A percentile compares a stretch with the other conserved stretches of the same genome.
Evolutionary conservation across 2,329 filamentous ascomycete species (phyloP).

Genomic region (Acrodontium crateriforme): DNA sequence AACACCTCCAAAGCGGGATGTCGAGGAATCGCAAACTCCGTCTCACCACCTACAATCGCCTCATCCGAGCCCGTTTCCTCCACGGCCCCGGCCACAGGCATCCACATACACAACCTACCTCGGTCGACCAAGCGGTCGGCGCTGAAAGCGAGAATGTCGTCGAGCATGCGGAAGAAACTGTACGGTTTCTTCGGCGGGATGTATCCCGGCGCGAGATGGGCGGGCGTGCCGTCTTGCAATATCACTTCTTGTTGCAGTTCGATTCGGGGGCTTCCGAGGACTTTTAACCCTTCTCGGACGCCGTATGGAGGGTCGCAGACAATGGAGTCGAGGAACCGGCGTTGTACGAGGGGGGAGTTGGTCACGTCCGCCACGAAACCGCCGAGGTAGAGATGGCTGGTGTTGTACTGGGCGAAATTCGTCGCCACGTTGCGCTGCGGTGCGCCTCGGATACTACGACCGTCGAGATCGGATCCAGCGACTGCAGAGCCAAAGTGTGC

Average conservation of each 20-base stretch:
- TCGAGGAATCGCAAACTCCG: slow-evolving; percentile 60
- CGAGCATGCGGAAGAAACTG: slow-evolving; percentile 77
- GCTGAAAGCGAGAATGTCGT: slow-evolving; percentile 78
- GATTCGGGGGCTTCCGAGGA: slow-evolving; percentile 62
- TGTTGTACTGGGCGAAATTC: slow-evolving; percentile 76
- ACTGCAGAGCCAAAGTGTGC: slow-evolving; percentile 77
- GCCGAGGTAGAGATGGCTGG: slow-evolving; percentile 54
- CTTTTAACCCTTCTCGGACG: slow-evolving; percentile 78
- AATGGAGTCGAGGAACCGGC: slow-evolving; percentile 65
- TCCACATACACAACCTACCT: slow-evolving; percentile 86
- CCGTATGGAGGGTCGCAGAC: slow-evolving; percentile 94
- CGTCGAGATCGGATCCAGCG: slow-evolving; percentile 87
- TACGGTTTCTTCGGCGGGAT: slow-evolving; percentile 85
- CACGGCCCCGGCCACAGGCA: slow-evolving; percentile 62
- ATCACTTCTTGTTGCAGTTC: slow-evolving; percentile 36
- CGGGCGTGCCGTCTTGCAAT: slow-evolving; percentile 53
- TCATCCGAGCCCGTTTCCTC: slow-evolving; percentile 37
- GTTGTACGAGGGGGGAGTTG: slow-evolving; percentile 54
- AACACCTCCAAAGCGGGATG: slow-evolving; percentile 64
- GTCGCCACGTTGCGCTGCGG: slow-evolving; percentile 41
- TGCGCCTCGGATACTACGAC: slow-evolving; percentile 68
- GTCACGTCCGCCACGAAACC: slow-evolving; percentile 78
- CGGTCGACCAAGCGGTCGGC: slow-evolving; percentile 60
- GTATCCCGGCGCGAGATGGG: slow-evolving; percentile 57
- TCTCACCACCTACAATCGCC: slow-evolving; percentile 25